Evolutionary conservation across 257 asterid species (phyloP), one percentile per base, ranked within the genome.

Genomic region (Lavandula angustifolia): DNA sequence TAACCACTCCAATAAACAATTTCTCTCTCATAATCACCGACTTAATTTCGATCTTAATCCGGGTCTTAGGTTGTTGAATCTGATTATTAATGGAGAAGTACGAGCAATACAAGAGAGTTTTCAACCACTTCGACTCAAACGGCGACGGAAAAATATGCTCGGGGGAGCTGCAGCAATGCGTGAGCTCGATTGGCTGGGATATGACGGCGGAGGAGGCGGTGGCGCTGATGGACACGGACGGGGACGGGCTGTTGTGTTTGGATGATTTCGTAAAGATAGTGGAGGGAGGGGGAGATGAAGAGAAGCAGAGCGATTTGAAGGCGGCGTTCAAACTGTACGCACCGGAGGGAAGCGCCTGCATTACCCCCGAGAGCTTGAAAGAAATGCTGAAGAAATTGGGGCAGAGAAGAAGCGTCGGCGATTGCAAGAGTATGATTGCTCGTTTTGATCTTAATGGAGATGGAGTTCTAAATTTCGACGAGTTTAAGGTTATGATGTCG

Each of bases 401-500:
- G 6, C 81, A 82, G 68, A 62, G 78, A 5, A 80, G 52, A 53
- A 80, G 79, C 4, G 66, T 76, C 1, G 81, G 57, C 6, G 84
- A 84, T 3, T 88, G 96, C 56, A 70, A 33, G 63, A 48, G 35
- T 53, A 85, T 88, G 92, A 84, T 86, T 0, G 77, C 80, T 62
- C 51, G 49, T 0, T 86, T 84, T 55, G 96, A 88, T 75, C 69
- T 86, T 16, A 78, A 88, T 9, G 86, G 83, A 0, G 96, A 86
- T 60, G 96, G 92, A 0, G 82, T 82, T 54, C 83, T 88, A 0
- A 62, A 66, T 27, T 84, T 84, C 68, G 65, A 86, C 3, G 96
- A 88, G 78, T 88, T 88, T 60, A 61, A 76, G 83, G 52, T 79
- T 50, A 88, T 88, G 95, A 88, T 86, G 95, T 43, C 68, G 11